Percentiles rank a stretch among this genome's conserved stretches.
Evolutionary conservation across 768 basidiomycete genomes (phyloP).

Genomic region (Macrolepiota dolichaula): DNA sequence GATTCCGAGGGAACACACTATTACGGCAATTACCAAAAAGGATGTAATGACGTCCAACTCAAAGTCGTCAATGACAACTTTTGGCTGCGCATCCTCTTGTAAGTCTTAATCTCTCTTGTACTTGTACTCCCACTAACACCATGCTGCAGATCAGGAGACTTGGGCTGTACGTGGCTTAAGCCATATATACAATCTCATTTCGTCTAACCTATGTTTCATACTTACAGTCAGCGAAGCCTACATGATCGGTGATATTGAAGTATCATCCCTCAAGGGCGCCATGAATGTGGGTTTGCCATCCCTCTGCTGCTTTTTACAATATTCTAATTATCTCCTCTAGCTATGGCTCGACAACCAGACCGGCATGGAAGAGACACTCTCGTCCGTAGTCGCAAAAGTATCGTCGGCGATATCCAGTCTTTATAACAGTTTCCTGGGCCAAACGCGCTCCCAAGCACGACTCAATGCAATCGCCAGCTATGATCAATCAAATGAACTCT

Average conservation of each 20-base stretch:
- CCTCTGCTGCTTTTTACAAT: constrained; percentile 3
- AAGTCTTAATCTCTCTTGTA: constrained; percentile 24
- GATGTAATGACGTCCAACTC: constrained; percentile 59
- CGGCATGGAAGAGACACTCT: constrained; percentile 54
- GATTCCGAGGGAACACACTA: constrained; percentile 58
- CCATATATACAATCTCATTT: neutral
- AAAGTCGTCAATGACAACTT: constrained; percentile 58
- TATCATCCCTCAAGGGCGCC: constrained; percentile 52
- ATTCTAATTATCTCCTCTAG: constrained; percentile 27
- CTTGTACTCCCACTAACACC: constrained; percentile 16
- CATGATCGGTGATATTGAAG: constrained; percentile 69
- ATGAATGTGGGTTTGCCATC: constrained; percentile 52
- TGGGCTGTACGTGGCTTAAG: constrained; percentile 51
- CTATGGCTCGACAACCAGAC: constrained; percentile 66
- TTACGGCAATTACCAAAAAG: constrained; percentile 56
- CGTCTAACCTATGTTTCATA: constrained; percentile 12
- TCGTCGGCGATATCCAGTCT: constrained; percentile 58
- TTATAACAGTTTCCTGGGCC: constrained; percentile 71
- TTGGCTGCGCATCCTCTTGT: constrained; percentile 66
- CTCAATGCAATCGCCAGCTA: constrained; percentile 84
- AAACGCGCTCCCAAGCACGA: constrained; percentile 70
- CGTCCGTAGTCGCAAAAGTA: constrained; percentile 52
- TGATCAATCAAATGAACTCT: constrained; percentile 88
- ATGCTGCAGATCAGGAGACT: constrained; percentile 49
- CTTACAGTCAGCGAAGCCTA: constrained; percentile 67